Base-by-base conservation (phyloP, 495 filamentous ascomycete species). In the Amorphotheca resinae region DNA sequence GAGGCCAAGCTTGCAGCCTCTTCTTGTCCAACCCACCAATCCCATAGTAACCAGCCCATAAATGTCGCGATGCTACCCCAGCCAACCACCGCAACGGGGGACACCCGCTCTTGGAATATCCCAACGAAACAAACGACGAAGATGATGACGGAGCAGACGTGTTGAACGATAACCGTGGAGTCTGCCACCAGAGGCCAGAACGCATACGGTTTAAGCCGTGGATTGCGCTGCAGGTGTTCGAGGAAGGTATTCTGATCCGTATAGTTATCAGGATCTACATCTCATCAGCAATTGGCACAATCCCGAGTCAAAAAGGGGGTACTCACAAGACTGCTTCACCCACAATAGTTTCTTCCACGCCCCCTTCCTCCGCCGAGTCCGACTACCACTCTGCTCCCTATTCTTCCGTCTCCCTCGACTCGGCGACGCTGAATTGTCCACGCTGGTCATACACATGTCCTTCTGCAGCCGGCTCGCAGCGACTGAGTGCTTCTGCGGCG, bases 131-230 rank as follows among this genome's bases (percentile, higher is more conserved):
- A 93, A 48, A 87, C 91, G 41, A 93, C 73, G 48, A 98, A 98
- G 36, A 98, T 89, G 40, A 78, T 79, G 42, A 96, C 89, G 5
- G 85, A 88, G 57, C 84, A 91, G 2, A 96, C 80, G 62, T 98
- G 91, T 56, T 98, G 91, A 9, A 95, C 82, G 49, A 98, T 95
- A 39, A 95, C 87, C 4, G 91, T 98, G 9, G 84, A 88, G 56
- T 95, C 91, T 45, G 87, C 82, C 28, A 96, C 84, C 4, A 98
- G 70, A 2, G 87, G 85, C 87, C 93, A 98, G 65, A 98, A 98
- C 57, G 96, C 87, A 57, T 98, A 98, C 0, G 91, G 88, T 33
- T 87, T 80, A 31, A 96, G 77, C 14, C 87, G 79, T 9, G 89
- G 91, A 59, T 98, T 98, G 17, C 89, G 80, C 59, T 98, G 93